phyloP scores from a whole-genome alignment of 352 stramenopile genomes.

The Phytopythium aichiense region DNA sequence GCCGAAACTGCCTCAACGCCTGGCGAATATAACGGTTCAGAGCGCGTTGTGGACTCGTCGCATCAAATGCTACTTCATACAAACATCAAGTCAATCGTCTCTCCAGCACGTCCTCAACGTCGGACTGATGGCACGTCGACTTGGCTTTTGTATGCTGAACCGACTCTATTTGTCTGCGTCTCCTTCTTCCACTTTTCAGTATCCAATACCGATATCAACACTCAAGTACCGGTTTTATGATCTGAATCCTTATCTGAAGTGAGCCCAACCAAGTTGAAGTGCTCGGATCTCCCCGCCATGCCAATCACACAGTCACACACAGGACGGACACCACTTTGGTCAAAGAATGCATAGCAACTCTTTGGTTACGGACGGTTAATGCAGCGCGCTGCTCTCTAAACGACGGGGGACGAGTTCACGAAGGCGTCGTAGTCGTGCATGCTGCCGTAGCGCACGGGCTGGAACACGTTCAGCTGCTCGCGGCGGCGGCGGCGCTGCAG shows the following conservation, averaged over 20 bases:
- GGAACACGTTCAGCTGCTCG: constrained; percentile 29
- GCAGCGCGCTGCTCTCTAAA: neutral
- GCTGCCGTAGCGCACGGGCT: constrained; percentile 39
- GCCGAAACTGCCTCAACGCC: neutral
- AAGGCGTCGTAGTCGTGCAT: constrained; percentile 22
- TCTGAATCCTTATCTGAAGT: neutral
- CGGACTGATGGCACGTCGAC: neutral
- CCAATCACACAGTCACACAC: too few species aligned
- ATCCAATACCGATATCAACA: neutral
- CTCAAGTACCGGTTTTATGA: neutral
- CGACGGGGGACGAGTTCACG: neutral
- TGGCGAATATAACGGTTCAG: neutral
- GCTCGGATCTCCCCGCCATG: neutral
- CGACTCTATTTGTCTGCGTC: neutral
- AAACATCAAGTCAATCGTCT: neutral
- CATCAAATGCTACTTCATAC: neutral
- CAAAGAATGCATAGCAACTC: too few species aligned
- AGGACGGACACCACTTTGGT: too few species aligned
- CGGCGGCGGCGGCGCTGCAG: constrained; percentile 17
- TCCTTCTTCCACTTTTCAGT: too few species aligned
- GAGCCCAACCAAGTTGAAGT: neutral
- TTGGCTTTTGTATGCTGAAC: neutral
- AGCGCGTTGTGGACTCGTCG: neutral
- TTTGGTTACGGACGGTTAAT: too few species aligned
- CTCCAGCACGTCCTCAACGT: neutral